Evolutionary conservation across 2,329 filamentous ascomycete genomes (phyloP), one percentile per base, ranked within the genome.

Genomic region (Lecanosticta acicola): DNA sequence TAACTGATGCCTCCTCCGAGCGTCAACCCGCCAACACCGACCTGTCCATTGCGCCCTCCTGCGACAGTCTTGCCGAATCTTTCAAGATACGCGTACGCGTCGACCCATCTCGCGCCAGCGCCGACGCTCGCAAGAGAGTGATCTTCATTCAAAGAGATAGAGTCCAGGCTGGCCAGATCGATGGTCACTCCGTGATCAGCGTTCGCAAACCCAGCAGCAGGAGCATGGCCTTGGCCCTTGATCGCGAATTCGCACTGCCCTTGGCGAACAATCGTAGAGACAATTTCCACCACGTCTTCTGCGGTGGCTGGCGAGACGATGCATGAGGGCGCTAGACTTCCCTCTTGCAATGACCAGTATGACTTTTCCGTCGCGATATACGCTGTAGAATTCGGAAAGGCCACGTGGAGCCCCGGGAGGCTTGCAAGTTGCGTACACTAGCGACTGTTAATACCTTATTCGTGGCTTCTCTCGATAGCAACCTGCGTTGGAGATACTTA

Each of bases 1-100:
- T 68, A 77, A 1, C 72, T 73, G 18, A 76, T 68, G 9, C 76
- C 76, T 20, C 75, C 65, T 2, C 43, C 43, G 2, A 39, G 13
- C 16, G 35, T 39, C n/a, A 45, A 34, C 11, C 43, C 43, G 18
- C 43, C 43, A 24, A 45, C 43, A 17, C 43, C 43, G 7, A 45
- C 43, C 17, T 9, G 5, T 11, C 43, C 43, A 39, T 39, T 45
- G 3, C 38, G 66, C 1, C 71, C 72, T 1, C 72, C 73, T 0
- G 68, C 63, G 1, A 72, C 71, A 1, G 65, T 60, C 16, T 71
- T 59, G 1, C 65, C 63, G 20, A 67, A 48, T 3, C 59, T 54
- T 7, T 37, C 35, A n/a, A 37, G 17, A 17, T 18, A 37, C 8
- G 38, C 38, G 16, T 40, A 40, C 5, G 17, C 38, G 18, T 40